Conservation (phyloP, 73 alveolate genomes). For the Paraurostyla sp. region DNA sequence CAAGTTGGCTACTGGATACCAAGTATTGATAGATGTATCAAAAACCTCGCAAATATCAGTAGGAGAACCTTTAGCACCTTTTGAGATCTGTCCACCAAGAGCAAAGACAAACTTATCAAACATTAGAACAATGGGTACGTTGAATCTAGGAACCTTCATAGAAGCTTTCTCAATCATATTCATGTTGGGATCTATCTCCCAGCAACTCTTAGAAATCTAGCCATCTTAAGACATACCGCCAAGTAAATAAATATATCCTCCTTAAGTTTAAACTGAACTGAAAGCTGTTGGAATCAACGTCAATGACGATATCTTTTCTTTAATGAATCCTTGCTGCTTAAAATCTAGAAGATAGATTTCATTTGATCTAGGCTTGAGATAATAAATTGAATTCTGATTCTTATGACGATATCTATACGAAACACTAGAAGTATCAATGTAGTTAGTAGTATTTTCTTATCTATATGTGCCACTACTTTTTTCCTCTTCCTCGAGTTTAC, state of each 20-base stretch:
- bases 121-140: slow-evolving; percentile 5
- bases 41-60: slow-evolving; percentile 12
- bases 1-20: slow-evolving; percentile 26
- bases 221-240: slow-evolving; percentile 42
- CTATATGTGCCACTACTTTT: no score
- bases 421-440: neutral
- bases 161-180: slow-evolving; percentile 36
- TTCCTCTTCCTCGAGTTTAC: neutral
- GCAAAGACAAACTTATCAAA: slow-evolving; percentile 49
- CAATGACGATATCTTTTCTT: neutral
- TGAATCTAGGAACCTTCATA: slow-evolving; percentile 37
- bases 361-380: slow-evolving; percentile 29
- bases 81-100: slow-evolving; percentile 35
- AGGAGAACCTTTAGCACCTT: slow-evolving; percentile 1
- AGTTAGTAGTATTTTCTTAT: no score
- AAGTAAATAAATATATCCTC: slow-evolving; percentile 27
- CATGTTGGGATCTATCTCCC: slow-evolving; percentile 56
- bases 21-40: slow-evolving; percentile 20
- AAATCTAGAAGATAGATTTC: slow-evolving; percentile 46
- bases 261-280: neutral
- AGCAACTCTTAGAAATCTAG: slow-evolving; percentile 26
- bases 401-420: slow-evolving; percentile 49
- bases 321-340: slow-evolving; percentile 33
- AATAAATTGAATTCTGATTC: slow-evolving; percentile 28
- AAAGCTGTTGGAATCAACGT: slow-evolving; percentile 27